Evolutionary conservation across 352 stramenopile genomes (phyloP).

Genomic region (Thraustochytrium sp.): DNA sequence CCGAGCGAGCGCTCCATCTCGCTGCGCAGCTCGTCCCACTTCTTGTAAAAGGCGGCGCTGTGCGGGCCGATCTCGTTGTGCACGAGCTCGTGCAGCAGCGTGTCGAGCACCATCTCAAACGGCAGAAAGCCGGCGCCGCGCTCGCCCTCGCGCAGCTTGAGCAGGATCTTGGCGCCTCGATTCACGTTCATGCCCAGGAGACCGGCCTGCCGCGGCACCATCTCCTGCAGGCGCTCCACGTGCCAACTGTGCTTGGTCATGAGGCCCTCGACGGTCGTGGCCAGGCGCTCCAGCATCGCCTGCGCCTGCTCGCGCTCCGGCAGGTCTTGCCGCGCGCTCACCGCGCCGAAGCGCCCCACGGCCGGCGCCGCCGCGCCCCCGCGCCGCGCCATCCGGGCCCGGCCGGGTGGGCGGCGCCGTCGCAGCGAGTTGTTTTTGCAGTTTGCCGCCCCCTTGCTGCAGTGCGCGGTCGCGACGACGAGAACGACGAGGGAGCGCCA

Average conservation of each 20-base stretch:
- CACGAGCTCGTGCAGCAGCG: conserved; percentile 43
- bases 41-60: conserved; percentile 42
- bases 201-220: conserved; percentile 60
- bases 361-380: not conserved
- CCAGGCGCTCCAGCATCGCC: conserved; percentile 56
- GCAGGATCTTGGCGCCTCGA: conserved; percentile 63
- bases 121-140: not conserved
- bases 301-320: conserved; percentile 42
- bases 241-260: conserved; percentile 58
- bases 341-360: not conserved
- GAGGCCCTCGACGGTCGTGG: conserved; percentile 59
- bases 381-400: not conserved
- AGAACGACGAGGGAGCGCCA: too few species aligned
- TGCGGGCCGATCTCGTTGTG: conserved; percentile 32
- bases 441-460: too few species aligned
- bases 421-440: too few species aligned
- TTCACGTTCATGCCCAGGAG: conserved; percentile 73
- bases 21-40: conserved; percentile 12
- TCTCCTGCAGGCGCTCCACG: conserved; percentile 61
- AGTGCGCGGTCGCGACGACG: too few species aligned
- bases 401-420: not conserved
- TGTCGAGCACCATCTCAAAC: conserved; percentile 2
- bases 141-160: conserved; percentile 48
- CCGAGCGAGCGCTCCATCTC: not conserved
- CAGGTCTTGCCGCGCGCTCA: not conserved